Conservation (phyloP, 768 basidiomycete species). For the Candolleomyces aberdarensis region DNA sequence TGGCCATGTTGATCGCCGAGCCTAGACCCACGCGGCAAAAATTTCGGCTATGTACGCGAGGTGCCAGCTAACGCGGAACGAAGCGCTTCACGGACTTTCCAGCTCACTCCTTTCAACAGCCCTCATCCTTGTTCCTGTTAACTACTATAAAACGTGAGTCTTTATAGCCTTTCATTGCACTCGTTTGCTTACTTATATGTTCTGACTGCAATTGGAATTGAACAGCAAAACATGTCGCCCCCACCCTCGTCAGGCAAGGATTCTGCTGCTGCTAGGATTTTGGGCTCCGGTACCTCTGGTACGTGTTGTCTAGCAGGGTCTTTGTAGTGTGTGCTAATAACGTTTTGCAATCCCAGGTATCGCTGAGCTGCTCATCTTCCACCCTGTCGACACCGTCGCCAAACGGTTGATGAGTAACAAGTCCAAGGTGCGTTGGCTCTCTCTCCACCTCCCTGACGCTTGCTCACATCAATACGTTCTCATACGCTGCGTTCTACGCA, state of each 20-base stretch:
- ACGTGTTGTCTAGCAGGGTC: conserved; percentile 18
- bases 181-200: neutral
- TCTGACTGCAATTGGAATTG: too few species aligned
- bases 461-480: neutral
- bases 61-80: too few species aligned
- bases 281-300: conserved; percentile 94
- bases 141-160: too few species aligned
- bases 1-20: too few species aligned
- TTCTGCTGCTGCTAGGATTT: conserved; percentile 84
- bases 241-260: conserved; percentile 63
- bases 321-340: neutral
- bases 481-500: neutral
- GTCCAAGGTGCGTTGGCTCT: conserved; percentile 50
- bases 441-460: neutral
- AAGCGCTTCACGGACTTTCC: too few species aligned
- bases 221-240: conserved; percentile 34
- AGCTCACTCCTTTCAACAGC: too few species aligned
- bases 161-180: neutral
- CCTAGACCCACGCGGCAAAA: too few species aligned
- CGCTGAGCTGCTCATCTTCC: conserved; percentile 93
- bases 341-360: conserved; percentile 53
- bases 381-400: conserved; percentile 96
- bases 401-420: conserved; percentile 99
- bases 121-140: too few species aligned
- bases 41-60: too few species aligned